phyloP scores from a whole-genome alignment of 75 land plant species.

The Adiantum capillusveneris region DNA sequence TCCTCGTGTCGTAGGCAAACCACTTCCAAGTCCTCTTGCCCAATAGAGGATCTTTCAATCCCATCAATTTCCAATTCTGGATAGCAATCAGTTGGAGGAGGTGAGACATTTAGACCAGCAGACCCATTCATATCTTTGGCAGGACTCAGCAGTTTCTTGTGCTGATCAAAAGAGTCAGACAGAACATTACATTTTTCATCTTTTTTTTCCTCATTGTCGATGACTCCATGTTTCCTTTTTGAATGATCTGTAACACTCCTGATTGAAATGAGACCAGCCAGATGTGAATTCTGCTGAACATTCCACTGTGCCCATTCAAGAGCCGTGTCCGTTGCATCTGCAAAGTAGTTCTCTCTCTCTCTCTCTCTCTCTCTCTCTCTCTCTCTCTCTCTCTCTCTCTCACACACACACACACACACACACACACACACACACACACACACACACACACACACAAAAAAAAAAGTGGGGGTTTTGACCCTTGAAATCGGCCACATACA shows the following conservation, averaged over 20 bases:
- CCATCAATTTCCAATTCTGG: neutral
- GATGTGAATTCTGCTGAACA: slow-evolving; percentile 60
- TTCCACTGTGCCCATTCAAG: slow-evolving; percentile 78
- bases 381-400: neutral
- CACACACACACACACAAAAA: too few species aligned
- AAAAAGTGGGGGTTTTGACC: too few species aligned
- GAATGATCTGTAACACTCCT: slow-evolving; percentile 23
- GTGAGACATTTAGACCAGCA: too few species aligned
- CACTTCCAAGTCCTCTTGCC: neutral
- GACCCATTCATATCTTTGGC: too few species aligned
- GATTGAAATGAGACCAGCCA: slow-evolving; percentile 56
- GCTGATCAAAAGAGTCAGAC: too few species aligned
- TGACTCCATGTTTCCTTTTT: neutral
- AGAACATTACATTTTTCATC: too few species aligned
- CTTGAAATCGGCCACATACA: too few species aligned
- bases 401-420: too few species aligned
- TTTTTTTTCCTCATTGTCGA: too few species aligned
- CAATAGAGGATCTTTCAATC: neutral
- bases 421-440: too few species aligned
- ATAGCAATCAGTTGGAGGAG: neutral
- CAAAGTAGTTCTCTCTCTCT: neutral
- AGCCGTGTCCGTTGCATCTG: slow-evolving; percentile 65
- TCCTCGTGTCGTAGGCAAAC: slow-evolving; percentile 16
- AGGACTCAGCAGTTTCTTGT: too few species aligned
- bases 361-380: slow-evolving; percentile 8